Evolutionary conservation across 2,329 filamentous ascomycete genomes (phyloP).

Genomic region (Pseudocercospora crystallina): DNA sequence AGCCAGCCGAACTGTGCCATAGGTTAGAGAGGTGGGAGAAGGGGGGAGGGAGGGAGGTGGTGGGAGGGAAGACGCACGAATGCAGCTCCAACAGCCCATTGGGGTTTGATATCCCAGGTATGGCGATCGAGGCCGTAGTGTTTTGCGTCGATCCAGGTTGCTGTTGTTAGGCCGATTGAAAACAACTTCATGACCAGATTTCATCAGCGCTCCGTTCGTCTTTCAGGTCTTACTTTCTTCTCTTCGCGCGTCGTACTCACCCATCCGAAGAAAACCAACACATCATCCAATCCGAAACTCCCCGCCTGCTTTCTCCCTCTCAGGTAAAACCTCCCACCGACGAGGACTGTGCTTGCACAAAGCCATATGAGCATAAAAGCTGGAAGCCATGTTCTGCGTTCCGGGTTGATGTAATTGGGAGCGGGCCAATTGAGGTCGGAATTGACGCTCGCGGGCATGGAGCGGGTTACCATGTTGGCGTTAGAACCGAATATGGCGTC

Average conservation of each 20-base stretch:
- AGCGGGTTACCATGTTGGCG: no score
- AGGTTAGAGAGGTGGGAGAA: not conserved
- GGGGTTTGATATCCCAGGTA: constrained; percentile 25
- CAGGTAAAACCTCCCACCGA: constrained; percentile 25
- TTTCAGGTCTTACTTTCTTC: no score
- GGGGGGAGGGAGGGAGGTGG: not conserved
- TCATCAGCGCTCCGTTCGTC: not conserved
- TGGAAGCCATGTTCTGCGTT: constrained; percentile 25
- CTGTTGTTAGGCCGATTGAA: constrained; percentile 22
- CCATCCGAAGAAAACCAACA: constrained; percentile 28
- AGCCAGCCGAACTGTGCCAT: constrained; percentile 21
- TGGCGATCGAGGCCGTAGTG: constrained; percentile 25
- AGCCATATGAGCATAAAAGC: constrained; percentile 26
- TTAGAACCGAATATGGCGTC: no score
- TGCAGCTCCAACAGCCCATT: constrained; percentile 18
- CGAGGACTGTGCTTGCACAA: constrained; percentile 18
- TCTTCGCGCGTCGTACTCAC: no score
- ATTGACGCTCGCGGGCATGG: no score
- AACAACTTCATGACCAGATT: constrained; percentile 11
- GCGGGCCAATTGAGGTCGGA: constrained; percentile 5
- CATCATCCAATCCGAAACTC: constrained; percentile 25
- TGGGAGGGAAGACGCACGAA: constrained; percentile 15
- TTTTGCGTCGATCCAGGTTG: constrained; percentile 17
- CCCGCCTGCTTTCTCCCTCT: constrained; percentile 22
- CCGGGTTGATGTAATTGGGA: constrained; percentile 18